Percentiles rank a stretch among this genome's conserved stretches.
Evolutionary conservation across 441 rosid species (phyloP).

Genomic region (Syzygium syzygioides): DNA sequence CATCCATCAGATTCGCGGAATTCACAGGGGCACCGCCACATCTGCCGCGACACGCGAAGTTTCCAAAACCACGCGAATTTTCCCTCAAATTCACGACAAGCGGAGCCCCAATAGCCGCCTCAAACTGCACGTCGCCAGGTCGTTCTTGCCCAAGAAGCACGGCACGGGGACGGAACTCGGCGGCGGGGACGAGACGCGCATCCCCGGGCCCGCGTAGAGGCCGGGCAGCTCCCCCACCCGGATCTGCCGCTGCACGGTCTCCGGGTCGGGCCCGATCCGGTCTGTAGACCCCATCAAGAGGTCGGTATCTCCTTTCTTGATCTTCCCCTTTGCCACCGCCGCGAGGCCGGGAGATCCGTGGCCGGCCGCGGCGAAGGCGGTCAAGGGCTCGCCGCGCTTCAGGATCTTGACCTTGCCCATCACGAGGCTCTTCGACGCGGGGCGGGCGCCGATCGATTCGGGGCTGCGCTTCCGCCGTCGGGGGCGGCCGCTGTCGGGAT

Average conservation of each 20-base stretch:
- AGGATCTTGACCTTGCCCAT: conserved; percentile 62
- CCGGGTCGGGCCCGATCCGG: conserved; percentile 49
- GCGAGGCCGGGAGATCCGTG: not conserved
- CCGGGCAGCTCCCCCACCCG: conserved; percentile 13
- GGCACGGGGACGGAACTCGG: conserved; percentile 63
- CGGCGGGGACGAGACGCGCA: conserved; percentile 37
- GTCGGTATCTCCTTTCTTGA: conserved; percentile 10
- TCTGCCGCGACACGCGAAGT: not conserved
- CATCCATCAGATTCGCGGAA: not conserved
- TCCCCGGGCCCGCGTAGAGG: conserved; percentile 30
- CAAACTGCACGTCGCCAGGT: conserved; percentile 7
- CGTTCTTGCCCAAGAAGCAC: conserved; percentile 32
- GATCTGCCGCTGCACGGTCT: conserved; percentile 28
- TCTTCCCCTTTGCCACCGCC: not conserved
- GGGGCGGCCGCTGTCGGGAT: not conserved
- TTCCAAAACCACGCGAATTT: not conserved
- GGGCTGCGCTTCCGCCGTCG: not conserved
- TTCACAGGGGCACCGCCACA: not conserved
- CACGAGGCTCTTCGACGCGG: conserved; percentile 27
- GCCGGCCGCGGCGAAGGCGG: not conserved
- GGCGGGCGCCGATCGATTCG: conserved; percentile 1
- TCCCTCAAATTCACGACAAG: conserved; percentile 2
- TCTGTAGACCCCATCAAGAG: conserved; percentile 31
- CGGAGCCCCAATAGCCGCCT: conserved; percentile 15
- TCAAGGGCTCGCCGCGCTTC: conserved; percentile 55